Base-by-base conservation (phyloP, 352 stramenopile genomes). In the Halophytophthora polymorphica region DNA sequence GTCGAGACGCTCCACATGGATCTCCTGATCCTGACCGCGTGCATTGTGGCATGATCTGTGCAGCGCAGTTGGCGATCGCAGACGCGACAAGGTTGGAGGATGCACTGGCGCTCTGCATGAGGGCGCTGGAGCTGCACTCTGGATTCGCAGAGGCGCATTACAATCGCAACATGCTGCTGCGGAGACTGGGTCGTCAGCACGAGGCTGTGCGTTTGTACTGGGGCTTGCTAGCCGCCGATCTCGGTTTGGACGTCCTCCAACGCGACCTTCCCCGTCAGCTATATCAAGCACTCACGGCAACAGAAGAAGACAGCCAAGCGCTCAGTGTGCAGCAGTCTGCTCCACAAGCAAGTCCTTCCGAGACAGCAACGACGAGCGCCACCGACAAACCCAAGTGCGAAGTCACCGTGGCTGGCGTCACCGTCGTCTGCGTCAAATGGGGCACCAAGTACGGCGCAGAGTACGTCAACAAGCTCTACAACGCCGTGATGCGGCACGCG, bases 371-470 rank as follows among this genome's bases (percentile, higher is more conserved):
- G 33, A 3, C 4, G 0, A 22, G 3, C 34, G 43, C 34, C 22
- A 29, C 38, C n/a, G 25, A 15, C 18, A 14, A 29, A 21, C 35
- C 15, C 35, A 53, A 64, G 35, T 29, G 59, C 33, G n/a, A 23
- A 11, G 25, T 13, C 18, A 35, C 36, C 10, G 17, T 41, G 13
- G 45, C 35, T 29, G 42, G 40, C 11, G 56, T 87, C 2, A 68
- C 73, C 0, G 69, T 93, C 14, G 53, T 91, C n/a, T 94, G 82
- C 39, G 79, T 94, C 43, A 95, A 95, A 48, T 94, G 83, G 79
- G 85, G 85, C n/a, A 58, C 36, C 44, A 95, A 94, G 53, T 95
- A 95, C 53, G 64, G 61, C 10, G 41, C 77, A 11, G 75, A 86
- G n/a, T 95, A 95, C 52, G 83, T 94, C 10, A 94, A 94, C 56